Evolutionary conservation across 129 eudicot genomes (phyloP).

Genomic region (Chrysanthemum lavandulifolium): DNA sequence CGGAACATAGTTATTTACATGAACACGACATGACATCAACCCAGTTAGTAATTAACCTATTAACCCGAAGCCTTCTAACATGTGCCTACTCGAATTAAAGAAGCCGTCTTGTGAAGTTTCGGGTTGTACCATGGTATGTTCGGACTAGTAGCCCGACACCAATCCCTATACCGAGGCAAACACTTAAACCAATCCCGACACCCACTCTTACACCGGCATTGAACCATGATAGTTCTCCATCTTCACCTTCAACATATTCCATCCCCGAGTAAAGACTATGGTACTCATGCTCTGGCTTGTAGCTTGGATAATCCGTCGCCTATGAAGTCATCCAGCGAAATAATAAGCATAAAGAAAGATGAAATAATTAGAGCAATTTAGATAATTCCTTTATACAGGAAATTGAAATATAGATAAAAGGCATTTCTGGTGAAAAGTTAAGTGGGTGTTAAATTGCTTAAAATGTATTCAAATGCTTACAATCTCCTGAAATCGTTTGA

Average conservation of each 20-base stretch:
- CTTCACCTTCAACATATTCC: conserved; percentile 79
- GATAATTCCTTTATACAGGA: no score
- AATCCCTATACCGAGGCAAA: conserved; percentile 77
- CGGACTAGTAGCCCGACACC: conserved; percentile 79
- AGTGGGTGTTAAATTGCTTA: no score
- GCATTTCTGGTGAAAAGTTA: no score
- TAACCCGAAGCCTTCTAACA: conserved; percentile 22
- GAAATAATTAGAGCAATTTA: background rate
- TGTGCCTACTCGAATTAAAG: conserved; percentile 19
- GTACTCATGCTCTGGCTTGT: conserved; percentile 52
- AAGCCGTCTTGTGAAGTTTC: conserved; percentile 65
- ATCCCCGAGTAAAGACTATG: conserved; percentile 39
- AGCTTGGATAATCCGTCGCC: conserved; percentile 37
- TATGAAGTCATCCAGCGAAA: conserved; percentile 26
- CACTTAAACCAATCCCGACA: conserved; percentile 73
- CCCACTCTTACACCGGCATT: conserved; percentile 93
- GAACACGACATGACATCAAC: conserved; percentile 24
- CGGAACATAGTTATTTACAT: conserved; percentile 39
- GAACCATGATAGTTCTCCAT: conserved; percentile 85
- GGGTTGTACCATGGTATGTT: conserved; percentile 78
- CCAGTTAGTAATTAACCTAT: conserved; percentile 28
- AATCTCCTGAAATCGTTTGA: no score
- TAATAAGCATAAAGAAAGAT: background rate
- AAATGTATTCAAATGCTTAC: no score
- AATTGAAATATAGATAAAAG: no score